Base-by-base conservation (phyloP, 2,329 filamentous ascomycete species). In the Talaromyces sp. region DNA sequence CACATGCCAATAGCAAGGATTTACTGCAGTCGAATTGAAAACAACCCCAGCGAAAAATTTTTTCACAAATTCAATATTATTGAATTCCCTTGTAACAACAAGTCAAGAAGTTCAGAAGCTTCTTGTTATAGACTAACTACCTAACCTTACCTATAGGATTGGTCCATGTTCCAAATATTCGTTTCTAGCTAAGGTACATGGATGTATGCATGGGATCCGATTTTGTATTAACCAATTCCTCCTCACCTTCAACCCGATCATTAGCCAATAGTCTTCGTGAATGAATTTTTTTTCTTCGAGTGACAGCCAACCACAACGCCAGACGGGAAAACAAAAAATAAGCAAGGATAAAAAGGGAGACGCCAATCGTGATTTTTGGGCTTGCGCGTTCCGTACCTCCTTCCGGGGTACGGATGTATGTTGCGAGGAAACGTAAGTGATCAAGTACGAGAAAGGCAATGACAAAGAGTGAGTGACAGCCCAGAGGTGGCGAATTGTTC, bases 41-140 rank as follows among this genome's bases (percentile, higher is more conserved):
- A 53, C 17, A 2, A 1, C 3, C 1, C 2, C 27, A 29, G 27
- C 34, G 27, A 34, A 31, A 19, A 54, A 2, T 2, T 17, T 5
- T 25, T 31, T 31, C 15, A 31, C 31, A 19, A 5, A 8, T 34
- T 34, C 27, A 54, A 19, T 34, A 34, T 6, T 22, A 54, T 54
- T 34, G 29, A 54, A 34, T 56, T 34, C 22, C 17, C 17, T 36
- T 17, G 31, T 56, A 22, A n/a, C 27, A 5, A 40, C 31, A 17
- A 36, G 15, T 58, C 64, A 65, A 66, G 64, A 63, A 66, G 64
- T 66, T 66, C 64, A 66, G 64, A 63, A 66, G 64, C 64, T 66
- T 51, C 64, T 66, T 62, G 58, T 65, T 65, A 25, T 43, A 56
- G 15, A 59, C 36, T 27, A 59, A 45, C 22, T 40, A 15, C 22